Conservation (phyloP, 2,329 filamentous ascomycete genomes). For the Claviceps sp. region DNA sequence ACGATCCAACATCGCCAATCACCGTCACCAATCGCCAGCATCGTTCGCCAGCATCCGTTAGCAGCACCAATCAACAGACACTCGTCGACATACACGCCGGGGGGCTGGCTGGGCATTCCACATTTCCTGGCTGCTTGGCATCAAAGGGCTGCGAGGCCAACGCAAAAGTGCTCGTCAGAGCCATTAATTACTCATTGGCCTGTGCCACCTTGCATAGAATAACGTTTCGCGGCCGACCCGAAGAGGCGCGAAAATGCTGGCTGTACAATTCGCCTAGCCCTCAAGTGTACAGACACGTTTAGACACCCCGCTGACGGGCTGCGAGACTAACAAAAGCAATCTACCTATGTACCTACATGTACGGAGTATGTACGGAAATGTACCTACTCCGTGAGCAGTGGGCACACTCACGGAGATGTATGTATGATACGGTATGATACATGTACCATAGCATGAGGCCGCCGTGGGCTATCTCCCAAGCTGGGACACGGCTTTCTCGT, state of each 20-base stretch:
- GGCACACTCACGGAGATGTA: too few species aligned
- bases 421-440: too few species aligned
- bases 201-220: not conserved
- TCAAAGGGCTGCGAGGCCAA: not conserved
- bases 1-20: not conserved
- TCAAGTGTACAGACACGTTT: not conserved
- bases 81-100: conserved; percentile 1
- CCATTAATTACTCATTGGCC: not conserved
- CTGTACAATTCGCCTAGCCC: not conserved
- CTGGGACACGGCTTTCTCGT: not conserved
- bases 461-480: not conserved
- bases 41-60: too few species aligned
- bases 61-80: too few species aligned
- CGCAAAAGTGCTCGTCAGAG: not conserved
- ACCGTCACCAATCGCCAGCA: too few species aligned
- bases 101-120: not conserved
- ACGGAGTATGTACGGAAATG: too few species aligned
- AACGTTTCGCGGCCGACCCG: not conserved
- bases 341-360: too few species aligned
- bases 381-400: too few species aligned
- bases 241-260: not conserved
- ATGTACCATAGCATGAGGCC: not conserved
- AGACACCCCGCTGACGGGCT: not conserved
- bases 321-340: too few species aligned
- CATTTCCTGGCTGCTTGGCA: not conserved